Conservation (phyloP, 768 basidiomycete genomes). For the Pisolithus tinctorius region DNA sequence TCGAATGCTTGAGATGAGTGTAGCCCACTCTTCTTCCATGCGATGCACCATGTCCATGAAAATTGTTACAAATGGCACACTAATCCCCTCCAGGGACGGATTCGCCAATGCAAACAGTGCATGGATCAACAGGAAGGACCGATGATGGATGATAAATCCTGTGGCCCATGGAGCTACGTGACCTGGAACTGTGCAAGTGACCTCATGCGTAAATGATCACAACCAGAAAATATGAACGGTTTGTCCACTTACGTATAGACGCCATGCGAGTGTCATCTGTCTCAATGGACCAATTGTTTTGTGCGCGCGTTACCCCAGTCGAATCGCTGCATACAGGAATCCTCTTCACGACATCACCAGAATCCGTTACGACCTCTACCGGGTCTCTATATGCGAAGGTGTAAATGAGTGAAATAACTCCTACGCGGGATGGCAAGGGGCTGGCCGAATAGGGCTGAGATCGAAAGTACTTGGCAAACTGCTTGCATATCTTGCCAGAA, state of each 20-base stretch:
- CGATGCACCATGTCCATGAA: slow-evolving; percentile 2
- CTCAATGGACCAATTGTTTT: no score
- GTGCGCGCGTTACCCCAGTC: no score
- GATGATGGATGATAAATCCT: slow-evolving; percentile 1
- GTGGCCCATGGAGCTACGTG: no score
- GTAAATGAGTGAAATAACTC: neutral
- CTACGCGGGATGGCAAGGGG: no score
- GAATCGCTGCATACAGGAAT: no score
- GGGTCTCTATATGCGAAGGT: neutral
- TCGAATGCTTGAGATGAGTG: neutral
- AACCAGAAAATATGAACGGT: no score
- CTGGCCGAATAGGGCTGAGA: no score
- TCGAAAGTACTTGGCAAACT: neutral
- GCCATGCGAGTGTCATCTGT: no score
- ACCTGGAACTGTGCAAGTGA: no score
- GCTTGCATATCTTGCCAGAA: neutral
- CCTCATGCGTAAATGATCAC: no score
- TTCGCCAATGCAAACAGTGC: slow-evolving; percentile 4
- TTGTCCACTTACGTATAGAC: no score
- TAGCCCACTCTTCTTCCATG: slow-evolving; percentile 3
- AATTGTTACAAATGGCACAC: neutral
- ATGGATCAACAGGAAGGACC: slow-evolving; percentile 4
- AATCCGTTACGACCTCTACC: neutral
- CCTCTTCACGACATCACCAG: neutral
- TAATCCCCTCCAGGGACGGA: neutral